Evolutionary conservation across 257 asterid species (phyloP).

Genomic region (Salvia rosmarinus): DNA sequence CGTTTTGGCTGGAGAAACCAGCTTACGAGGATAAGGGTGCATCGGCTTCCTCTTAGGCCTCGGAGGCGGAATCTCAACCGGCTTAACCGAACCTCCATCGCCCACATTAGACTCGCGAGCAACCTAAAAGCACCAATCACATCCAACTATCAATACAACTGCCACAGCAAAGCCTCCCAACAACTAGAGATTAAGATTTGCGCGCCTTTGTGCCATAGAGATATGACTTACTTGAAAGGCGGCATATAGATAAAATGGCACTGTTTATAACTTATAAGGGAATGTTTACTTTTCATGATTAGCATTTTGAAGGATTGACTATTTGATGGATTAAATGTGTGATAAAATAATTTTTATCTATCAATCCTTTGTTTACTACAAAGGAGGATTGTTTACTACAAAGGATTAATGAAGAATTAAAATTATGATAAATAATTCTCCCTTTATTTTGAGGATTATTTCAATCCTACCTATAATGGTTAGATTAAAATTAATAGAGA

Average conservation of each 20-base stretch:
- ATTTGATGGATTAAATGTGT: no score
- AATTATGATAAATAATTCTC: no score
- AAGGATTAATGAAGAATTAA: no score
- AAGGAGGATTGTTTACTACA: no score
- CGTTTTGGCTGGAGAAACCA: constrained; percentile 41
- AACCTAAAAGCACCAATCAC: constrained; percentile 52
- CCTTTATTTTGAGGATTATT: no score
- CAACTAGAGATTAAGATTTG: constrained; percentile 21
- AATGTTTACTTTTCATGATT: no score
- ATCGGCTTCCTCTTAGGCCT: constrained; percentile 93
- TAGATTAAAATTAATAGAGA: no score
- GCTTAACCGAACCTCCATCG: constrained; percentile 53
- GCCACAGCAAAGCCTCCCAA: not conserved
- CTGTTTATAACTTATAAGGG: constrained; percentile 48
- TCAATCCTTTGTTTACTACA: no score
- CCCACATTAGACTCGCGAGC: constrained; percentile 61
- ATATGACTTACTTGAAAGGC: constrained; percentile 59
- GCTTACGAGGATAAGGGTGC: constrained; percentile 97
- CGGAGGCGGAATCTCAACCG: constrained; percentile 94
- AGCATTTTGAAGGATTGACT: no score
- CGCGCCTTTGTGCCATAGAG: constrained; percentile 54
- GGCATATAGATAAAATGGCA: constrained; percentile 50
- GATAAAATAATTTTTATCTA: no score
- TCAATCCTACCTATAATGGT: no score
- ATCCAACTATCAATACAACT: constrained; percentile 20